A percentile compares a stretch with the other conserved stretches of the same genome.
Evolutionary conservation across 1,139 yeast genomes (phyloP).

Genomic region (Debaryomyces robertsiae): DNA sequence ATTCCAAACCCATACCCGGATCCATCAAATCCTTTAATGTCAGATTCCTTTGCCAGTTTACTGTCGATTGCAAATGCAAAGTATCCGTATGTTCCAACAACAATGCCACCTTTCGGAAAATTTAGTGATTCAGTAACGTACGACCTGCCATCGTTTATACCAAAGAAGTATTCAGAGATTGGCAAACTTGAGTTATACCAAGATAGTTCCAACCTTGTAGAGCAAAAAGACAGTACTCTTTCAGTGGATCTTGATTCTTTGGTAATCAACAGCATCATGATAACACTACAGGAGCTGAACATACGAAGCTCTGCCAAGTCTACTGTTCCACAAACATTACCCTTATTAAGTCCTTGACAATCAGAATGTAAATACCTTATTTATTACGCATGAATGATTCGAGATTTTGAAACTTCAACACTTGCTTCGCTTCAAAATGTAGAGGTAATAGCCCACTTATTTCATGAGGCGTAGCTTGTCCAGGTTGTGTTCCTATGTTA

Average conservation of each 20-base stretch:
- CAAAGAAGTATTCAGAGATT: constrained; percentile 38
- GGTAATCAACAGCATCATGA: constrained; percentile 33
- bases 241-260: constrained; percentile 37
- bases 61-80: constrained; percentile 5
- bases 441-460: no score
- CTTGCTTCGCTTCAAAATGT: no score
- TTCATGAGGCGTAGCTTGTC: no score
- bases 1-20: constrained; percentile 34
- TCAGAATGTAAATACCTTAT: background rate
- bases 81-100: background rate
- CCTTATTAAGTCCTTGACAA: background rate
- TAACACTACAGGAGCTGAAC: constrained; percentile 38
- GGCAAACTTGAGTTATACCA: constrained; percentile 44
- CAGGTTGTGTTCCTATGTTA: no score
- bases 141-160: constrained; percentile 23
- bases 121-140: constrained; percentile 35
- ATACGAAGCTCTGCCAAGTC: constrained; percentile 25
- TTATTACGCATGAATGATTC: no score
- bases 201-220: constrained; percentile 17
- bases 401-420: no score
- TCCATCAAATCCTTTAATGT: constrained; percentile 26
- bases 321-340: constrained; percentile 1
- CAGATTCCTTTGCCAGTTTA: constrained; percentile 9
- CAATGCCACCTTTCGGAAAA: constrained; percentile 44
- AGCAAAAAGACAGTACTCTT: constrained; percentile 29